phyloP scores from a whole-genome alignment of 225 moss, liverwort and hornwort genomes.

The Anthoceros angustus region DNA sequence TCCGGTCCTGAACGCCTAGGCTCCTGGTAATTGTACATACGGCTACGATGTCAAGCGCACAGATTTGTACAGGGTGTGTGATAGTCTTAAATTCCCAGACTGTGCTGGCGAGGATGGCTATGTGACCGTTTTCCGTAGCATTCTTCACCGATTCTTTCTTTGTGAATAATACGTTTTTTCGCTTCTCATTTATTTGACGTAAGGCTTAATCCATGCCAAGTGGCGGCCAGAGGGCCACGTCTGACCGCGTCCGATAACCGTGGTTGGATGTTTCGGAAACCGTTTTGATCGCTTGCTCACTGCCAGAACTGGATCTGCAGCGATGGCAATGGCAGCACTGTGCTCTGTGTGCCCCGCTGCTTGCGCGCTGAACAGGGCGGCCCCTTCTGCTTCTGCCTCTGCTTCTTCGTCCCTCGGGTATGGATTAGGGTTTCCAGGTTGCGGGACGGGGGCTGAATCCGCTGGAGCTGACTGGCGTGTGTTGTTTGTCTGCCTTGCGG shows the following conservation, averaged over 20 bases:
- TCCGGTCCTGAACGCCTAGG: background rate
- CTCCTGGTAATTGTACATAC: background rate
- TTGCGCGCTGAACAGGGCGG: background rate
- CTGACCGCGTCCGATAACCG: background rate
- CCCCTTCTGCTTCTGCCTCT: background rate
- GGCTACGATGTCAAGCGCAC: background rate
- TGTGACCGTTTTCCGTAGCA: too few relatives aligned
- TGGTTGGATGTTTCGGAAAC: background rate
- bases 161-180: too few relatives aligned
- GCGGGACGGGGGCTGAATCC: background rate
- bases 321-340: background rate
- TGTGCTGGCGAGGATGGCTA: too few relatives aligned
- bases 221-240: too few relatives aligned
- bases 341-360: background rate
- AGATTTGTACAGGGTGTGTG: too few relatives aligned
- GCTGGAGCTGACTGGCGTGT: background rate
- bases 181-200: too few relatives aligned
- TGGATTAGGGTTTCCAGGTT: background rate
- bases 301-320: background rate
- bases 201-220: too few relatives aligned
- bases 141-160: too few relatives aligned
- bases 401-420: background rate
- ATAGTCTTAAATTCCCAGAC: too few relatives aligned
- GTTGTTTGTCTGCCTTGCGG: background rate
- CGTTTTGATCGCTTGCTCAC: too few relatives aligned